Conservation (phyloP, 306 rosid species). For the Prunus fruticosa region DNA sequence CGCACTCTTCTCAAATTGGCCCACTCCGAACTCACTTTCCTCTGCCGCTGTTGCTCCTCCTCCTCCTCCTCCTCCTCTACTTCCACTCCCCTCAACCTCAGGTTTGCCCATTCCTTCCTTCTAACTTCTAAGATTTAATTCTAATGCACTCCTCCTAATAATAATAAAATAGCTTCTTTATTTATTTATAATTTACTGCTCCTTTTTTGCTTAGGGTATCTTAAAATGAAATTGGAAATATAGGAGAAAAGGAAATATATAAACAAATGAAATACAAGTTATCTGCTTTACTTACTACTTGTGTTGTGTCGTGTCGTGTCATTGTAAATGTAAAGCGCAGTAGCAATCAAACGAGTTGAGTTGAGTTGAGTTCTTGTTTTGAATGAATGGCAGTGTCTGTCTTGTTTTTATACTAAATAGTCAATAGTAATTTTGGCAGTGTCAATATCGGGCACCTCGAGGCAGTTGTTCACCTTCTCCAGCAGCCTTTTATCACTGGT, state of each 20-base stretch:
- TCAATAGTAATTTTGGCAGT: slow-evolving; percentile 32
- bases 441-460: slow-evolving; percentile 87
- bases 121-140: not conserved
- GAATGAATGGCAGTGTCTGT: not conserved
- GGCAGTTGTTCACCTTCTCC: slow-evolving; percentile 75
- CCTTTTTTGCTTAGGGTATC: too few species aligned
- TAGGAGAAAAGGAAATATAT: too few species aligned
- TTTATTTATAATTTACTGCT: not conserved
- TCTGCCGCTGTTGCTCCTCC: slow-evolving; percentile 45
- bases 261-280: too few species aligned
- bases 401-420: not conserved
- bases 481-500: slow-evolving; percentile 71
- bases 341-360: not conserved
- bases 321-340: too few species aligned
- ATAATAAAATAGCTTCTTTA: too few species aligned
- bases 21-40: slow-evolving; percentile 63
- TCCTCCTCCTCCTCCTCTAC: slow-evolving; percentile 27
- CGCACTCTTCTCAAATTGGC: slow-evolving; percentile 75
- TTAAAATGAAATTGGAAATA: too few species aligned
- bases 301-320: too few species aligned
- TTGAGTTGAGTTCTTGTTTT: not conserved
- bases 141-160: not conserved
- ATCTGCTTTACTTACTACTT: too few species aligned
- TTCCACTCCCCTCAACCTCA: slow-evolving; percentile 49
- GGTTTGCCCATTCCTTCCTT: slow-evolving; percentile 29